Evolutionary conservation across 139 green algal species (phyloP), one percentile per base, ranked within the genome.

Genomic region (Ettlia oleoabundans): DNA sequence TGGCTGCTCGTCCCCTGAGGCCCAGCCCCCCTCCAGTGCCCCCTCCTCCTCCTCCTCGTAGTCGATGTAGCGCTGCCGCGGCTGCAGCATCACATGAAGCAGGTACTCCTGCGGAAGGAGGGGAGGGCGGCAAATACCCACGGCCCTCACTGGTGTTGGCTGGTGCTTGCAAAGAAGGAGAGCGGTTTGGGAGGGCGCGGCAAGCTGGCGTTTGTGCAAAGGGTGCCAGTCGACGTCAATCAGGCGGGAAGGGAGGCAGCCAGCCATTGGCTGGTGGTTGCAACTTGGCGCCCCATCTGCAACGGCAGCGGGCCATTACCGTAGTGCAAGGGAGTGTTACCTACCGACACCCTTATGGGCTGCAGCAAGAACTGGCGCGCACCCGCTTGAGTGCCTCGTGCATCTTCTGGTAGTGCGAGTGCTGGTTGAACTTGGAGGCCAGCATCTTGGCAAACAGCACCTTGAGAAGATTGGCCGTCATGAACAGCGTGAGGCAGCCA

Each of bases 401-500:
- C 70, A 96, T 91, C 82, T 95, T 96, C 21, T 88, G 79, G 40
- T 93, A 91, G 86, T 96, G 91, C 32, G 85, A 84, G 6, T 83
- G 87, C 58, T 86, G 78, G 85, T 96, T 90, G 71, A 96, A 96
- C 84, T 94, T 90, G 35, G 75, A 91, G 38, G 53, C 28, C 63
- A 94, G 82, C 63, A 94, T 68, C 89, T 96, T 96, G 55, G 93
- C 89, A n/a, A 90, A 33, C 81, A 94, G 72, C 24, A 82, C 86
- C 52, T 95, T 95, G 38, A 96, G 55, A 18, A 96, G 82, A 67
- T 92, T 94, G 73, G 88, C 93, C 15, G 88, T 87, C 30, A 83
- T 84, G 42, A 93, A 94, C 8, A 96, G 76, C 63, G 90, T 89
- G 28, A 94, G 38, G 78, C 93, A 95, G 51, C 89, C 83, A 71